Conservation (phyloP, 2,329 filamentous ascomycete genomes). For the Penicillium sp. region DNA sequence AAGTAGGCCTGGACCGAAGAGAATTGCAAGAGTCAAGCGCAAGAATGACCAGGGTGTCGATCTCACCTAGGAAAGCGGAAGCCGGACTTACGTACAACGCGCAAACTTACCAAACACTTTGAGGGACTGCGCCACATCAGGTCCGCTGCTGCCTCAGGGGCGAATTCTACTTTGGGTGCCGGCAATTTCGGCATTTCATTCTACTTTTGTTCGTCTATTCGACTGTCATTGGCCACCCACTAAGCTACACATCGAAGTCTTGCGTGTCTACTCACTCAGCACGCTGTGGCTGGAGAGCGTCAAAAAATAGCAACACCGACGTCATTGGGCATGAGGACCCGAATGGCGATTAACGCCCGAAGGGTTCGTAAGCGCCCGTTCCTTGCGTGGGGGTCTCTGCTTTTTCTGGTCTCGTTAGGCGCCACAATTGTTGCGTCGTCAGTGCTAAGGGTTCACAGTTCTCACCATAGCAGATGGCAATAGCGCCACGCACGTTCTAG, state of each 20-base stretch:
- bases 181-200: not conserved
- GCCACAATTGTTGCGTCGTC: not conserved
- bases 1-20: not conserved
- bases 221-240: not conserved
- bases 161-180: slow-evolving; percentile 3
- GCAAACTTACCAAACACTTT: slow-evolving; percentile 23
- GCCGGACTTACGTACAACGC: slow-evolving; percentile 25
- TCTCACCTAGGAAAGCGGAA: slow-evolving; percentile 7
- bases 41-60: not conserved
- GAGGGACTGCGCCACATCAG: slow-evolving; percentile 23
- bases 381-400: not conserved
- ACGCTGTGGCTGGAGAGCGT: slow-evolving; percentile 22
- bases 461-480: not conserved
- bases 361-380: slow-evolving; percentile 5
- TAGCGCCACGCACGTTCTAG: not conserved
- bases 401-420: not conserved
- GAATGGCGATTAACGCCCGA: slow-evolving; percentile 1
- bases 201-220: not conserved
- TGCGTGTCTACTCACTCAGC: not conserved
- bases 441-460: not conserved
- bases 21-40: not conserved
- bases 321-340: slow-evolving; percentile 22
- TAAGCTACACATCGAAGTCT: not conserved
- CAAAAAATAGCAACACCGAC: slow-evolving; percentile 26
- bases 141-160: slow-evolving; percentile 24